A percentile compares a stretch with the other conserved stretches of the same genome.
Evolutionary conservation across 2,329 filamentous ascomycete genomes (phyloP).

Genomic region (Aspergillus carbonarius): DNA sequence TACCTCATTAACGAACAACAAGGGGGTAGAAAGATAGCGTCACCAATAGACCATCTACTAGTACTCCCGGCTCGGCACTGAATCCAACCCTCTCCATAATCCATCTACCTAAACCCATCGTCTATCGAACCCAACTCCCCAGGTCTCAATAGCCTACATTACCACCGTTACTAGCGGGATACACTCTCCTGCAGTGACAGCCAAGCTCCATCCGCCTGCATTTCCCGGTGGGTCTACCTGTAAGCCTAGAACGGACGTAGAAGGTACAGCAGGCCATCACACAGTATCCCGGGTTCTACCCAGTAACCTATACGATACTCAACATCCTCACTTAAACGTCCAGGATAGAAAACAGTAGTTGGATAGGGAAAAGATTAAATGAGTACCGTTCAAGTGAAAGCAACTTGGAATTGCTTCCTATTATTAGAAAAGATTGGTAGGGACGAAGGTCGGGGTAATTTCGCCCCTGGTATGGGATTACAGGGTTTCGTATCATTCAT

Average conservation of each 20-base stretch:
- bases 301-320: too few relatives aligned
- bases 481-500: not conserved
- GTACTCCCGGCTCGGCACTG: not conserved
- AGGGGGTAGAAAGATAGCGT: not conserved
- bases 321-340: not conserved
- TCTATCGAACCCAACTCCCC: not conserved
- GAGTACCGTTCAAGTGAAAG: slow-evolving; percentile 25
- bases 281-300: too few relatives aligned
- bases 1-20: not conserved
- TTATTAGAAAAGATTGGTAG: slow-evolving; percentile 20
- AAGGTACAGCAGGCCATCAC: not conserved
- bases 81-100: not conserved
- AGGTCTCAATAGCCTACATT: not conserved
- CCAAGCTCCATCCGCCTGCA: not conserved
- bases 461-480: not conserved
- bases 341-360: not conserved
- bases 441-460: not conserved
- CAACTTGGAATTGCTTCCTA: slow-evolving; percentile 26
- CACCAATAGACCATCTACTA: not conserved
- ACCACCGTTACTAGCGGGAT: not conserved
- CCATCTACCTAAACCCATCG: not conserved
- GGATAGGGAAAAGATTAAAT: not conserved
- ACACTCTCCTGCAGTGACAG: not conserved
- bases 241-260: not conserved
- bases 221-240: not conserved